Percentiles rank a stretch among this genome's conserved stretches.
phyloP scores from a whole-genome alignment of 495 filamentous ascomycete species.

The Trichoderma asperelloides region DNA sequence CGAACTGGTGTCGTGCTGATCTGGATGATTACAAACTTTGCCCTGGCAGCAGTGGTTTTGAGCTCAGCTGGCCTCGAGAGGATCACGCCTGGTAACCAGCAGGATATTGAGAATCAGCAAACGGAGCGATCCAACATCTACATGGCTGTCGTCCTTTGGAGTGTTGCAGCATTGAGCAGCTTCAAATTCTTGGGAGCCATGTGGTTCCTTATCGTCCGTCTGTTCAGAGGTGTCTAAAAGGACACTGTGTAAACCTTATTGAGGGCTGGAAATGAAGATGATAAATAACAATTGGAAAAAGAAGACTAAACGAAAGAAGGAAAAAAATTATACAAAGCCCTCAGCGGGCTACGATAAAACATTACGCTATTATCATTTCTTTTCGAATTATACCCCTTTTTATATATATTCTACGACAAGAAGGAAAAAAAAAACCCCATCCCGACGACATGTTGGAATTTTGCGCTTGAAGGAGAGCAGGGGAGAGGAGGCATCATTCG shows the following conservation, averaged over 20 bases:
- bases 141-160: conserved; percentile 85
- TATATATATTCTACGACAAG: neutral
- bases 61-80: conserved; percentile 72
- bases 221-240: conserved; percentile 61
- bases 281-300: too few relatives aligned
- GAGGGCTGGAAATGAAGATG: neutral
- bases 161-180: conserved; percentile 73
- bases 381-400: conserved; percentile 5
- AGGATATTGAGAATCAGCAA: conserved; percentile 25
- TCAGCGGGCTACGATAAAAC: neutral
- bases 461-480: neutral
- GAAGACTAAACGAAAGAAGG: neutral
- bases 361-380: neutral
- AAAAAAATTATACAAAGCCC: neutral
- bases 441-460: neutral
- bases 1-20: conserved; percentile 81
- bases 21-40: conserved; percentile 97
- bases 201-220: conserved; percentile 91
- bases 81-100: conserved; percentile 37
- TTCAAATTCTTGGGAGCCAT: conserved; percentile 87
- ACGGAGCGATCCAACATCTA: conserved; percentile 60
- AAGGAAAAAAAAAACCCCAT: neutral
- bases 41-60: conserved; percentile 77
- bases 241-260: too few relatives aligned
- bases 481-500: neutral